phyloP scores from a whole-genome alignment of 225 moss, liverwort and hornwort species.

The Polytrichum commune region DNA sequence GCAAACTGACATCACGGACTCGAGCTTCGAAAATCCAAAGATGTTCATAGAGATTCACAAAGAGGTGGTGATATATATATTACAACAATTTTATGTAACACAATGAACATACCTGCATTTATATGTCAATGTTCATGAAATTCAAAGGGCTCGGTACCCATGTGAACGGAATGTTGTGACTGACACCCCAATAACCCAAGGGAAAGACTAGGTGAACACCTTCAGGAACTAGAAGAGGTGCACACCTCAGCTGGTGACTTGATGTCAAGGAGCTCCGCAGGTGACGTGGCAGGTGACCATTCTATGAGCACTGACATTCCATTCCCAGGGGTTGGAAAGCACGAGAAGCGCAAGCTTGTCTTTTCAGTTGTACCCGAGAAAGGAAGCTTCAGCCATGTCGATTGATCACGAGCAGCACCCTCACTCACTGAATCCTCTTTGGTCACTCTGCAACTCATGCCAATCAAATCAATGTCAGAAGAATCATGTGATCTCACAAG shows the following conservation, averaged over 20 bases:
- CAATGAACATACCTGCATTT: background rate
- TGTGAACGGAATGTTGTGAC: too few relatives aligned
- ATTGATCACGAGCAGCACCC: slow-evolving; percentile 4
- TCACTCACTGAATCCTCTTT: slow-evolving; percentile 35
- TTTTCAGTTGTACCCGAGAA: slow-evolving; percentile 33
- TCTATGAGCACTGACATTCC: slow-evolving; percentile 50
- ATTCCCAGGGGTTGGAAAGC: slow-evolving; percentile 49
- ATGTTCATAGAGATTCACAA: too few relatives aligned
- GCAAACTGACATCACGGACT: background rate
- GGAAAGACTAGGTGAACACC: background rate
- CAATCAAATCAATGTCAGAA: background rate
- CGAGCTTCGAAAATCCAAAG: background rate
- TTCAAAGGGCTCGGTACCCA: too few relatives aligned
- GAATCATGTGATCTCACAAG: too few relatives aligned
- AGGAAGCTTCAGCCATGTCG: slow-evolving; percentile 42
- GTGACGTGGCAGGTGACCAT: slow-evolving; percentile 43
- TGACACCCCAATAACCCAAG: background rate
- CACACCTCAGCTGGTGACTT: slow-evolving; percentile 36
- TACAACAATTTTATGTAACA: background rate
- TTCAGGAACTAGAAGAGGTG: background rate
- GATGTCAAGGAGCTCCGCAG: slow-evolving; percentile 44
- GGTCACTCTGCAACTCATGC: slow-evolving; percentile 23
- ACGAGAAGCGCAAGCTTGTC: slow-evolving; percentile 47
- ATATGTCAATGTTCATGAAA: too few relatives aligned
- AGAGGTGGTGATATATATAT: too few relatives aligned